Base-by-base conservation (phyloP, 768 basidiomycete species). In the Xerocomus spinulosus region DNA sequence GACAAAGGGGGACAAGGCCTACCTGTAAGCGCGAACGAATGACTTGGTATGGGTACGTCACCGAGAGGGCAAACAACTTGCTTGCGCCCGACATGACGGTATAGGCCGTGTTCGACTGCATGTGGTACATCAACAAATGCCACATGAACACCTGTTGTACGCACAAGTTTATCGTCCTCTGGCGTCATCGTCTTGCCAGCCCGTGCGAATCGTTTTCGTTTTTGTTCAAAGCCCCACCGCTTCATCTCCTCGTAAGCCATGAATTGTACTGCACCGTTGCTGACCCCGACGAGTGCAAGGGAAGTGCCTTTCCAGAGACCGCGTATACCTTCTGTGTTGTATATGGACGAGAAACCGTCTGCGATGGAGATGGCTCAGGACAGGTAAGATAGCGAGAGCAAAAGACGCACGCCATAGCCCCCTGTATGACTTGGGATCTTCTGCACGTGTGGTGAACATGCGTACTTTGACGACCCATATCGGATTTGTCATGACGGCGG, bases 31-130 rank as follows among this genome's bases (percentile, higher is more conserved):
- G 81, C 2, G 95, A 93, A 45, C 95, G 82, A 34, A 99, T 76
- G 36, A 99, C 96, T 70, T 99, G 96, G 66, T 98, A 98, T 8
- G 96, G 96, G 66, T 99, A 99, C 28, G 96, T 99, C 18, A 83
- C 55, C 5, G 80, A 69, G 34, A 98, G 79, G 1, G 96, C 92
- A 18, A 78, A 76, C 5, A 96, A 70, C 68, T 98, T 98, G 55
- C 92, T 93, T 20, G 80, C 76, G 17, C 90, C 95, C 0, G 92
- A 95, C 80, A 97, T 95, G 32, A 89, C 53, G 8, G 92, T 90
- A 70, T 98, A 98, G 26, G 92, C 77, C 26, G 81, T 75, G 62
- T 98, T 98, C 15, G 91, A 89, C 95, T 97, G 58, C 17, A 8
- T 25, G 18, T 10, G 29, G 43, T 13, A 58, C n/a, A 30, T 46